Conservation (phyloP, 371 early-diverging fungal genomes). For the Mortierella sp. region DNA sequence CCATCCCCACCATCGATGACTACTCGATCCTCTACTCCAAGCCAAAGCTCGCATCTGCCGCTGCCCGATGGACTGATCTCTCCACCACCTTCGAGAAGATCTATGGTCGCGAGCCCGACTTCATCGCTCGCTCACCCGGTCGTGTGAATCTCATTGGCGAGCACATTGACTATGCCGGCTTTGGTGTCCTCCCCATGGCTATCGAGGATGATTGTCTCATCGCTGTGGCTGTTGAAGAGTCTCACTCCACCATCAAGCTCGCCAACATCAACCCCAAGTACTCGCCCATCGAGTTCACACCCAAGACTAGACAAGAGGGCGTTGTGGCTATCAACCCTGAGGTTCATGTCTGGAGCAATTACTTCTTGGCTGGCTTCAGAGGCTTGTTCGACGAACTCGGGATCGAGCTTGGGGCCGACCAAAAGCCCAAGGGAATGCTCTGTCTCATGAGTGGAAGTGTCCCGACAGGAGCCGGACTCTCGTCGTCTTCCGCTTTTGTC, state of each 20-base stretch:
- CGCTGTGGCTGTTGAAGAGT: slow-evolving; percentile 67
- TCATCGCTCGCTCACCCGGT: slow-evolving; percentile 91
- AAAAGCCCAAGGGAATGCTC: slow-evolving; percentile 73
- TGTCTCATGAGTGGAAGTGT: slow-evolving; percentile 82
- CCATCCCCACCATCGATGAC: slow-evolving; percentile 46
- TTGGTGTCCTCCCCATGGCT: slow-evolving; percentile 96
- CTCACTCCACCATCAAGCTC: slow-evolving; percentile 63
- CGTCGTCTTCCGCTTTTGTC: slow-evolving; percentile 87
- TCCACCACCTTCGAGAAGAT: slow-evolving; percentile 63
- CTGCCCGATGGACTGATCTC: slow-evolving; percentile 54
- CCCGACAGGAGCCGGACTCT: slow-evolving; percentile 88
- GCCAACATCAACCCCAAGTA: slow-evolving; percentile 76
- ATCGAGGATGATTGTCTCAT: slow-evolving; percentile 89
- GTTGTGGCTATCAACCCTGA: slow-evolving; percentile 77
- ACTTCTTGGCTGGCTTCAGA: slow-evolving; percentile 84
- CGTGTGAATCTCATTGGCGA: slow-evolving; percentile 95
- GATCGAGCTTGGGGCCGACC: no score
- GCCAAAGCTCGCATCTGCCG: slow-evolving; percentile 37
- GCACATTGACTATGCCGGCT: slow-evolving; percentile 96
- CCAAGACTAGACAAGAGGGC: slow-evolving; percentile 60
- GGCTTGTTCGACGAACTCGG: slow-evolving; percentile 74
- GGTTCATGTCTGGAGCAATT: slow-evolving; percentile 83
- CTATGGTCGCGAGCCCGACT: slow-evolving; percentile 78
- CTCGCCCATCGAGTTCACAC: slow-evolving; percentile 64
- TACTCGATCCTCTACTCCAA: slow-evolving; percentile 48